Conservation (phyloP, 148 eudicot genomes). For the Cornus controversa region DNA sequence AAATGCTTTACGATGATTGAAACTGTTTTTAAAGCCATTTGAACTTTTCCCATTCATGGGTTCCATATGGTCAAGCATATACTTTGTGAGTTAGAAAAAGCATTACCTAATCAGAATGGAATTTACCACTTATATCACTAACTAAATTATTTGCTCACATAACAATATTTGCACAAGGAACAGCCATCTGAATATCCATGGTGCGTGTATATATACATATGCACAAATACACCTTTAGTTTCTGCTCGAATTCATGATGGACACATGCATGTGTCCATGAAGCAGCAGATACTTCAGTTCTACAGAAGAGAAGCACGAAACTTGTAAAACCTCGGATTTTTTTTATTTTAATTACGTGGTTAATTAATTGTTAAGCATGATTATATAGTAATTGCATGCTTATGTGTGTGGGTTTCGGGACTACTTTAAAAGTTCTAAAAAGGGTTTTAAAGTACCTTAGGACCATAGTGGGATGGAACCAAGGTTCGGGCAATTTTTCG, state of each 20-base stretch:
- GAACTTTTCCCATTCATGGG: background rate
- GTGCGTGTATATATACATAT: background rate
- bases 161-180: background rate
- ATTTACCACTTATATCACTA: background rate
- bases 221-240: background rate
- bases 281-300: too few relatives aligned
- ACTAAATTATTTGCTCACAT: background rate
- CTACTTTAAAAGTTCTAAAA: too few relatives aligned
- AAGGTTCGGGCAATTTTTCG: too few relatives aligned
- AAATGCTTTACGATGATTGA: conserved; percentile 1
- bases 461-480: too few relatives aligned
- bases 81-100: background rate
- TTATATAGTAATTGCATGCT: too few relatives aligned
- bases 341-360: too few relatives aligned
- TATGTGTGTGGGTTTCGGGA: too few relatives aligned
- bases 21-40: background rate
- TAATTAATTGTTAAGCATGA: too few relatives aligned
- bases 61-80: background rate
- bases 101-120: background rate
- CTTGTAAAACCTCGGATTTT: too few relatives aligned
- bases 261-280: background rate
- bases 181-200: background rate
- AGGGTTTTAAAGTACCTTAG: too few relatives aligned
- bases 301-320: too few relatives aligned
- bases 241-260: background rate